Base-by-base conservation (phyloP, 768 basidiomycete species). In the Lyophyllum shimeji region DNA sequence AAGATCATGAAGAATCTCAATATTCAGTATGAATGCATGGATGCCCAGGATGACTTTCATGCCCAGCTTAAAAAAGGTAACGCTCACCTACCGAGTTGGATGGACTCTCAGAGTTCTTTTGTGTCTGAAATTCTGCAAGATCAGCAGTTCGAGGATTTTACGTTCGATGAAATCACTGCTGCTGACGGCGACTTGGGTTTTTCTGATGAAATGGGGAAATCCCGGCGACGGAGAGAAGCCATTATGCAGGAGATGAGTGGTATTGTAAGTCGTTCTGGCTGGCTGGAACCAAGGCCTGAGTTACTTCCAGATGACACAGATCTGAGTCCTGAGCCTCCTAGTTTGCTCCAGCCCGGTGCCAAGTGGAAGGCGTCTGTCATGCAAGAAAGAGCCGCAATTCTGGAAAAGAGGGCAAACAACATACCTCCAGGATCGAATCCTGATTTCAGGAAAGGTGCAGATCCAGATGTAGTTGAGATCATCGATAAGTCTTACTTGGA, bases 1-100 rank as follows among this genome's bases (percentile, higher is more conserved):
- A 33, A 64, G 25, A n/a, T 69, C 1, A 73, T 73, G 61, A 39
- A 56, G 3, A 66, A 71, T 39, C 60, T 70, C 42, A 61, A 76
- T 46, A 40, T 74, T 0, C 33, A 37, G 17, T 66, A 72, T 59
- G 66, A 74, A 55, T 73, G 69, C 55, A 33, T 60, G 25, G 69
- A 74, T 63, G 64, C 68, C 0, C 40, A 62, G 31, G 66, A 74
- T 59, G 69, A 69, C 52, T 69, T 63, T 59, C 39, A 59, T 52
- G 55, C 67, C 25, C 62, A 66, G 42, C 20, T 42, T 7, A 46
- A 46, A n/a, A 46, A 46, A 20, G 45, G 45, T 29, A 46, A 15
- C 17, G 5, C 27, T 46, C 9, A 24, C 15, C 17, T 46, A 7
- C 45, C 45, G 17, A 46, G 45, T 17, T 46, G 45, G 45, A 46